These are phyloP conservation scores for Rubia peregrina DNA, from an alignment of 305 asterid genomes.

Conservation along the genomic window DNA sequence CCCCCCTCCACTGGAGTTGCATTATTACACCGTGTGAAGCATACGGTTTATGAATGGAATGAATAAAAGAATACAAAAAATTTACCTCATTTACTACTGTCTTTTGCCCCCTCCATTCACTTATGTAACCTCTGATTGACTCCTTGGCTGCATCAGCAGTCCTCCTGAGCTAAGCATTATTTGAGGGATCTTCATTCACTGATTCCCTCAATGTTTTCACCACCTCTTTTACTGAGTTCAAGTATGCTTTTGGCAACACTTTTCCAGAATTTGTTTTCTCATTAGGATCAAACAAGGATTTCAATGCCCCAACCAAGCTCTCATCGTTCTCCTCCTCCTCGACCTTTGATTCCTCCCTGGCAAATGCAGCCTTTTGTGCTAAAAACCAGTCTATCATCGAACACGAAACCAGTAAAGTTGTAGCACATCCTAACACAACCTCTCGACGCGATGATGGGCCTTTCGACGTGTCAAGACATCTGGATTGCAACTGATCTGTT, in stretches of 20 bases:
- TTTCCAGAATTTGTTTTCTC: constrained; percentile 84
- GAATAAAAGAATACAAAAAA: neutral
- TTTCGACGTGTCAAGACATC: constrained; percentile 24
- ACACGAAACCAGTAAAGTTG: constrained; percentile 33
- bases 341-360: constrained; percentile 37
- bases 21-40: too few relatives aligned
- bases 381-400: constrained; percentile 26
- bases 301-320: constrained; percentile 49
- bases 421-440: constrained; percentile 32
- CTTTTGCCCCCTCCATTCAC: constrained; percentile 74
- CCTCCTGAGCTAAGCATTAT: constrained; percentile 65
- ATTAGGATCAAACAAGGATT: constrained; percentile 69
- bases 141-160: constrained; percentile 89
- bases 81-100: constrained; percentile 58
- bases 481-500: constrained; percentile 33
- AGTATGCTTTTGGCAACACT: constrained; percentile 77
- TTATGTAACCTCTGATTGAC: constrained; percentile 64
- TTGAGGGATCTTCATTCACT: constrained; percentile 57
- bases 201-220: constrained; percentile 82
- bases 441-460: constrained; percentile 39
- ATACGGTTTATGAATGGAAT: too few relatives aligned
- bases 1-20: too few relatives aligned
- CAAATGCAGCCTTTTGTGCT: constrained; percentile 34
- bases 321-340: constrained; percentile 39
- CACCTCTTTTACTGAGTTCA: constrained; percentile 75